Evolutionary conservation across 371 early-diverging fungal species (phyloP).

Genomic region (Parasitella parasitica): DNA sequence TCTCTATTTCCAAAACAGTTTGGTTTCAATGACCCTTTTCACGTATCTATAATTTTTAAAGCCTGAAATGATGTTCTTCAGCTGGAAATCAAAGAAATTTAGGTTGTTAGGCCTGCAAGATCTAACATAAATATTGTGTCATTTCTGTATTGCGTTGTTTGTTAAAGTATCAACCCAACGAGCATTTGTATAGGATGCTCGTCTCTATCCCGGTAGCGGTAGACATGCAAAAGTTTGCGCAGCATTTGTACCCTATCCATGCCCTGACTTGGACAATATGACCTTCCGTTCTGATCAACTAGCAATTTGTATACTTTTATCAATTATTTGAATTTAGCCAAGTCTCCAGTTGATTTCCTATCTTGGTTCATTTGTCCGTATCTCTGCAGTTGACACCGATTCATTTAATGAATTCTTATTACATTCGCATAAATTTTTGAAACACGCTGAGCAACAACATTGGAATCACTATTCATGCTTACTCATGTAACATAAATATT

Average conservation of each 20-base stretch:
- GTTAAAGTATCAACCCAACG: constrained; percentile 9
- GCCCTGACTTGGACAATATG: constrained; percentile 25
- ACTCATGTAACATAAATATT: neutral
- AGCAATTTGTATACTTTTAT: constrained; percentile 41
- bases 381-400: constrained; percentile 19
- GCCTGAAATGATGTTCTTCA: constrained; percentile 36
- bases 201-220: constrained; percentile 9
- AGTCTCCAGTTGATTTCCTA: constrained; percentile 26
- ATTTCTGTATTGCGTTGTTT: constrained; percentile 20
- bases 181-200: constrained; percentile 16
- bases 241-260: constrained; percentile 29
- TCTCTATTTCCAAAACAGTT: constrained; percentile 24
- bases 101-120: constrained; percentile 37
- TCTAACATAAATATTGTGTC: constrained; percentile 37
- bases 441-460: neutral
- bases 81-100: constrained; percentile 32
- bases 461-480: neutral
- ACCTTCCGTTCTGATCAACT: constrained; percentile 21
- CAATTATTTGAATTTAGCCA: constrained; percentile 35
- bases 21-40: constrained; percentile 34
- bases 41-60: constrained; percentile 46
- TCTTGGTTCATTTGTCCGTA: constrained; percentile 46
- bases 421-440: neutral
- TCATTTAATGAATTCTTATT: constrained; percentile 13
- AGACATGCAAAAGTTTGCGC: neutral